A percentile compares a stretch with the other conserved stretches of the same genome.
phyloP scores from a whole-genome alignment of 1,284 basidiomycete genomes.

The Boletus albobrunnescens region DNA sequence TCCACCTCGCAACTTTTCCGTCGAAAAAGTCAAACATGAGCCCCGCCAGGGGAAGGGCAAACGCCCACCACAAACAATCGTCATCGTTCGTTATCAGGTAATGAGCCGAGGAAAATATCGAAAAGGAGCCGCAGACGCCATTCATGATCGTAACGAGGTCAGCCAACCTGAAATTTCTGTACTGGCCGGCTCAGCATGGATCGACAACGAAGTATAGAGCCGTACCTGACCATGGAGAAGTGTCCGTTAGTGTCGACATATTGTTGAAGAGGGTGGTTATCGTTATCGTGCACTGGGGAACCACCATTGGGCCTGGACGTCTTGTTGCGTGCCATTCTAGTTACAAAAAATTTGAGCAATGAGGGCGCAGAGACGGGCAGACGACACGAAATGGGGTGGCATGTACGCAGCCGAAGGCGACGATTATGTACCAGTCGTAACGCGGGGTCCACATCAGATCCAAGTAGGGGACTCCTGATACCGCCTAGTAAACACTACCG shows the following conservation, averaged over 20 bases:
- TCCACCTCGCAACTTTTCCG: constrained; percentile 97
- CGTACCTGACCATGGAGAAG: constrained; percentile 90
- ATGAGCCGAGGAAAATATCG: constrained; percentile 88
- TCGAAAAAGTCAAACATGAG: constrained; percentile 98
- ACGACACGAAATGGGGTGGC: constrained; percentile 32
- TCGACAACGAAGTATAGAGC: constrained; percentile 14
- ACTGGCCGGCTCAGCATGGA: constrained; percentile 16
- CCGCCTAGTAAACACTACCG: constrained; percentile 5
- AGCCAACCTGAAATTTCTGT: constrained; percentile 94
- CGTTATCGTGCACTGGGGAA: constrained; percentile 17
- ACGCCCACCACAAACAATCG: constrained; percentile 80
- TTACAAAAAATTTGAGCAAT: constrained; percentile 1
- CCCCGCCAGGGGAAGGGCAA: constrained; percentile 88
- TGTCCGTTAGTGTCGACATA: constrained; percentile 89
- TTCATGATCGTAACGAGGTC: constrained; percentile 99
- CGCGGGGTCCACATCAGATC: constrained; percentile 19
- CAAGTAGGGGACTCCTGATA: constrained; percentile 14
- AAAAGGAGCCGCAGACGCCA: constrained; percentile 96
- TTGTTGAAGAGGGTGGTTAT: constrained; percentile 62
- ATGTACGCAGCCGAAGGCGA: constrained; percentile 3
- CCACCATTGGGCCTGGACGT: constrained; percentile 32
- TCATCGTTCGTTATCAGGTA: constrained; percentile 84
- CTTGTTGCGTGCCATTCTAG: constrained; percentile 25
- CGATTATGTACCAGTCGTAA: constrained; percentile 9
- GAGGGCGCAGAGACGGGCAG: constrained; percentile 18